phyloP scores from a whole-genome alignment of 2,329 filamentous ascomycete species.

The Fusarium oxysporum region DNA sequence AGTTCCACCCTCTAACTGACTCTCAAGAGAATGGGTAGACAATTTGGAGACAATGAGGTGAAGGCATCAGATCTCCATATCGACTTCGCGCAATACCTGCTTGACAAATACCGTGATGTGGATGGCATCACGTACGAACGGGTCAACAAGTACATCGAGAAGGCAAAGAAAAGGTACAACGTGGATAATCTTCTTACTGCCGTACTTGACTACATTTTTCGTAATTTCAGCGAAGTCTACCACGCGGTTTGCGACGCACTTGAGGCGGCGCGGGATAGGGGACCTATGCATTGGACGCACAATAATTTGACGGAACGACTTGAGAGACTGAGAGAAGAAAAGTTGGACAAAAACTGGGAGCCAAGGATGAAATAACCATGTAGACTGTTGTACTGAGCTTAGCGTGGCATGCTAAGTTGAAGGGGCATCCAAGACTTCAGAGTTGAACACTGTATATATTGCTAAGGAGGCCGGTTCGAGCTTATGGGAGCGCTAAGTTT shows the following conservation, averaged over 20 bases:
- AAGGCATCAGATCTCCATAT: constrained; percentile 40
- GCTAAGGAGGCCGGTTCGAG: not conserved
- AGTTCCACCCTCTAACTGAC: constrained; percentile 11
- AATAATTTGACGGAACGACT: constrained; percentile 36
- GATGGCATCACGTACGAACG: constrained; percentile 41
- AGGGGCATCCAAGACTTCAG: not conserved
- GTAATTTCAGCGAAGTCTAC: constrained; percentile 38
- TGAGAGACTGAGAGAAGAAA: constrained; percentile 28
- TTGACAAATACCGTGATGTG: constrained; percentile 40
- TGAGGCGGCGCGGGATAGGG: constrained; percentile 33
- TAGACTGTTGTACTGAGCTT: not conserved
- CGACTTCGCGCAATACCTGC: constrained; percentile 41
- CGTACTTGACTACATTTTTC: constrained; percentile 40
- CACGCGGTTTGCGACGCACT: constrained; percentile 35
- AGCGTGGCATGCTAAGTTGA: not conserved
- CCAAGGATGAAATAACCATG: not conserved
- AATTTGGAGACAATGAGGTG: constrained; percentile 24
- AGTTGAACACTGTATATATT: not conserved
- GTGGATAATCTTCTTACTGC: constrained; percentile 39
- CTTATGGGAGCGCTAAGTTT: not conserved
- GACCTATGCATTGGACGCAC: constrained; percentile 36
- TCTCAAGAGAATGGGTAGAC: constrained; percentile 19
- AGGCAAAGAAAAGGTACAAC: constrained; percentile 28
- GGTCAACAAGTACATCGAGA: constrained; percentile 36
- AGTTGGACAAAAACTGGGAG: constrained; percentile 10